Evolutionary conservation across 2,329 filamentous ascomycete genomes (phyloP).

Genomic region (Stagonosporopsis rhizophila): DNA sequence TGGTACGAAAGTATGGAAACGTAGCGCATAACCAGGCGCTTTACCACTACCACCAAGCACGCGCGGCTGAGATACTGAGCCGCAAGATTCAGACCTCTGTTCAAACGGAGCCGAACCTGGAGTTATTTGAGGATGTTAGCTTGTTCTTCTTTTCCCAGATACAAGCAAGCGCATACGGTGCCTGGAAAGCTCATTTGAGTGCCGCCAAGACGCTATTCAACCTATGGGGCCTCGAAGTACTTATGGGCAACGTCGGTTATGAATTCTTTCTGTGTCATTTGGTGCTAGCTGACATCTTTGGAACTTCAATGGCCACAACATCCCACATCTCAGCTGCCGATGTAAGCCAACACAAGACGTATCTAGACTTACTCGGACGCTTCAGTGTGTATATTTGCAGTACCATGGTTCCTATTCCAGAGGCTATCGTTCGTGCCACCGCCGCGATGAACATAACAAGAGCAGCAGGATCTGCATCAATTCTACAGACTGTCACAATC

Average conservation of each 20-base stretch:
- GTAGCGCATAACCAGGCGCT: background rate
- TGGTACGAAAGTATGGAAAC: constrained; percentile 1
- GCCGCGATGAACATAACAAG: constrained; percentile 6
- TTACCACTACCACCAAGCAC: constrained; percentile 8
- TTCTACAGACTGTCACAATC: too few relatives aligned
- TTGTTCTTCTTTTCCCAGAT: constrained; percentile 12
- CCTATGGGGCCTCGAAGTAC: background rate
- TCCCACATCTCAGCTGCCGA: constrained; percentile 1
- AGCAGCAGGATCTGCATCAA: background rate
- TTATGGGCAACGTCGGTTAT: background rate
- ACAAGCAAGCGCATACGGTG: constrained; percentile 9
- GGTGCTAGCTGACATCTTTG: constrained; percentile 1
- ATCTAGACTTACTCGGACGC: background rate
- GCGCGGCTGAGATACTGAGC: constrained; percentile 6
- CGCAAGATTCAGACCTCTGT: constrained; percentile 4
- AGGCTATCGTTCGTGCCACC: background rate
- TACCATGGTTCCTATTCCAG: constrained; percentile 10
- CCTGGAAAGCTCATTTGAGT: constrained; percentile 8
- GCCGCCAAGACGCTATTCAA: constrained; percentile 2
- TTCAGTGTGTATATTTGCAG: background rate
- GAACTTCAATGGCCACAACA: background rate
- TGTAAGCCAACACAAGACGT: background rate
- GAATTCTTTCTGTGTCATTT: constrained; percentile 5
- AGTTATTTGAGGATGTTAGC: constrained; percentile 5
- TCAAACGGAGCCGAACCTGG: background rate